Evolutionary conservation across 2,329 filamentous ascomycete species (phyloP).

Genomic region (Xylariales sp.): DNA sequence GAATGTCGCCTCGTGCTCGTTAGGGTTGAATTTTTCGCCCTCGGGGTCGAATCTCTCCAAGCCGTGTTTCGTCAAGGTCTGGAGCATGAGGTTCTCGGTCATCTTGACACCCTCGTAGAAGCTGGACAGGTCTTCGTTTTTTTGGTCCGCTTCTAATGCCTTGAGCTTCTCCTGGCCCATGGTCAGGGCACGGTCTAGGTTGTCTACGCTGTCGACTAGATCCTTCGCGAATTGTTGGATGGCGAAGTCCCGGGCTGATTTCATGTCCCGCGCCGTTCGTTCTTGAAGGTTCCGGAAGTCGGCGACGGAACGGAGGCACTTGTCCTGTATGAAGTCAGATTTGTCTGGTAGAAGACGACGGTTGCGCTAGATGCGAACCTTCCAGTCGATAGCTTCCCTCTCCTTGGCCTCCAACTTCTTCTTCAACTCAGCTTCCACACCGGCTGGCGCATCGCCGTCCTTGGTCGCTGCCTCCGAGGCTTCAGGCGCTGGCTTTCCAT

Average conservation of each 20-base stretch:
- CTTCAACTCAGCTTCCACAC: slow-evolving; percentile 47
- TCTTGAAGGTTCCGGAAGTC: slow-evolving; percentile 98
- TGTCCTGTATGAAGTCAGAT: slow-evolving; percentile 59
- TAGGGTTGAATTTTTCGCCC: slow-evolving; percentile 89
- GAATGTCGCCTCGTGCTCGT: slow-evolving; percentile 94
- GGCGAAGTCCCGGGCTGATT: slow-evolving; percentile 83
- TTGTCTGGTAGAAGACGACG: background rate
- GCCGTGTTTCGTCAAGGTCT: slow-evolving; percentile 88
- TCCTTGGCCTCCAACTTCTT: slow-evolving; percentile 69
- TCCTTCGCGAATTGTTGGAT: slow-evolving; percentile 95
- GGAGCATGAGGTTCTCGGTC: slow-evolving; percentile 85
- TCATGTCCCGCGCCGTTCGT: slow-evolving; percentile 85
- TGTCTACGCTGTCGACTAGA: slow-evolving; percentile 91
- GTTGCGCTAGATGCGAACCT: slow-evolving; percentile 54
- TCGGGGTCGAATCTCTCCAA: slow-evolving; percentile 82
- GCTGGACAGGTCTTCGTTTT: slow-evolving; percentile 64
- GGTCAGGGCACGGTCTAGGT: slow-evolving; percentile 85
- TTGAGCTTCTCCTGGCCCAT: slow-evolving; percentile 74
- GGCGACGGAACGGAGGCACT: slow-evolving; percentile 87
- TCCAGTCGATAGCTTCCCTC: slow-evolving; percentile 73
- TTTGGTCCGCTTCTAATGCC: slow-evolving; percentile 33
- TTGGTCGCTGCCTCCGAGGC: background rate
- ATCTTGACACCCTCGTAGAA: slow-evolving; percentile 90
- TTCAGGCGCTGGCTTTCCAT: background rate
- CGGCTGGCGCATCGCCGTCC: slow-evolving; percentile 21